Evolutionary conservation across 139 green algal genomes (phyloP).

Genomic region (Mesotaenium endlicherianum): DNA sequence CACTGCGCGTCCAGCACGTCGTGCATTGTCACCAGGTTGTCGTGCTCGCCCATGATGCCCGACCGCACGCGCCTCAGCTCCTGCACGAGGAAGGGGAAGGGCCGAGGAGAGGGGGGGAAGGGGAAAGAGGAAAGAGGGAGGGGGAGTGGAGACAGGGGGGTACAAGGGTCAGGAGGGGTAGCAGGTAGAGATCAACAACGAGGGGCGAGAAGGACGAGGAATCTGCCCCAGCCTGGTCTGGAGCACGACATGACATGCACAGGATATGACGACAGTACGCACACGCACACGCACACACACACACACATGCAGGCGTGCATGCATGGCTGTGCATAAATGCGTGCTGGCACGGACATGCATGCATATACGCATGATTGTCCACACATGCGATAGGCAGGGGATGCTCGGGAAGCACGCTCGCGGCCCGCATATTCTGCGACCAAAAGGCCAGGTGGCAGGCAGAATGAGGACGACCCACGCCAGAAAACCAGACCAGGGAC

Average conservation of each 20-base stretch:
- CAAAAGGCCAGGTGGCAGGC: too few species aligned
- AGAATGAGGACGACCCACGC: too few species aligned
- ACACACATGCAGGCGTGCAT: background rate
- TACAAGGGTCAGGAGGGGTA: too few species aligned
- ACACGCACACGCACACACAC: background rate
- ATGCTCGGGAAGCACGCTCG: too few species aligned
- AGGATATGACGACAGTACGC: background rate
- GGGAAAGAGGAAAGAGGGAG: background rate
- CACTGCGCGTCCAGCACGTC: constrained; percentile 96
- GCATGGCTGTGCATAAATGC: background rate
- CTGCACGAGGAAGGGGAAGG: constrained; percentile 11
- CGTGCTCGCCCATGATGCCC: constrained; percentile 91
- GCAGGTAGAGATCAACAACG: too few species aligned
- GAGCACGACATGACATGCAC: background rate
- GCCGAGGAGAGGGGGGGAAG: background rate
- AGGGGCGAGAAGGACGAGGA: too few species aligned
- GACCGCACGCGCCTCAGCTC: constrained; percentile 92
- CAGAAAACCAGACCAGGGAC: too few species aligned
- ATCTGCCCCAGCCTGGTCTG: too few species aligned
- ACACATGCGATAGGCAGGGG: too few species aligned
- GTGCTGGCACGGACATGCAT: background rate
- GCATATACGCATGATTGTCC: background rate
- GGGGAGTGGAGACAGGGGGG: background rate
- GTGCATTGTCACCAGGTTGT: constrained; percentile 99
- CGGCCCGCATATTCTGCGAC: too few species aligned